Evolutionary conservation across 202 grass and related monocot species (phyloP).

Genomic region (Dendrocalamus latiflorus): DNA sequence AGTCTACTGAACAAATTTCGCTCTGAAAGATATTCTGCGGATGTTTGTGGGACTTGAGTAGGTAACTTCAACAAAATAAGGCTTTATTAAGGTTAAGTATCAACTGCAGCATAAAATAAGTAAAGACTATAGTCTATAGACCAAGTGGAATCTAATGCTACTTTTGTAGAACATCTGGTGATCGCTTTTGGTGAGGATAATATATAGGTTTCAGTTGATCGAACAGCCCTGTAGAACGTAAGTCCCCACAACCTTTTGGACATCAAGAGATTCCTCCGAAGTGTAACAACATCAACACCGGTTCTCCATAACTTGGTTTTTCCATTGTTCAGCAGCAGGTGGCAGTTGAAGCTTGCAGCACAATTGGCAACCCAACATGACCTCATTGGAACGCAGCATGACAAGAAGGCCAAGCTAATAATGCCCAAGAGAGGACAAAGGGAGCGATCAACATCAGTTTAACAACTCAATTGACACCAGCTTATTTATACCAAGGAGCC

Average conservation of each 20-base stretch:
- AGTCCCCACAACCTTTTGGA: slow-evolving; percentile 1
- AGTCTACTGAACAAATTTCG: not conserved
- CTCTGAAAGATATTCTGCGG: not conserved
- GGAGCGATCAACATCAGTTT: slow-evolving; percentile 36
- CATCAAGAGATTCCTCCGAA: slow-evolving; percentile 32
- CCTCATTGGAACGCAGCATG: slow-evolving; percentile 14
- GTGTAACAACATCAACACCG: no score
- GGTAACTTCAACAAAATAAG: not conserved
- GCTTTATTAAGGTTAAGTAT: not conserved
- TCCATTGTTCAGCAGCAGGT: no score
- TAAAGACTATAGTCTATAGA: not conserved
- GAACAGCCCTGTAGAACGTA: not conserved
- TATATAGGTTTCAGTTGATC: slow-evolving; percentile 1
- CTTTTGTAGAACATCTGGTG: slow-evolving; percentile 17
- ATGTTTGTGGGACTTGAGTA: not conserved
- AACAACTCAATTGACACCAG: no score
- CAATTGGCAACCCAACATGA: slow-evolving; percentile 30
- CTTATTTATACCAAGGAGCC: slow-evolving; percentile 8
- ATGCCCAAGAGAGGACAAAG: slow-evolving; percentile 33
- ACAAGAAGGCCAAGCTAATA: slow-evolving; percentile 24
- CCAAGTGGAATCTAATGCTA: not conserved
- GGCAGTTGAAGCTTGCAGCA: no score
- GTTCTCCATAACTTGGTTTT: no score
- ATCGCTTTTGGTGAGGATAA: not conserved
- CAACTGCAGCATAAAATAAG: not conserved